Base-by-base conservation (phyloP, 805 yeast species). In the Sugiyamaella smithiae region DNA sequence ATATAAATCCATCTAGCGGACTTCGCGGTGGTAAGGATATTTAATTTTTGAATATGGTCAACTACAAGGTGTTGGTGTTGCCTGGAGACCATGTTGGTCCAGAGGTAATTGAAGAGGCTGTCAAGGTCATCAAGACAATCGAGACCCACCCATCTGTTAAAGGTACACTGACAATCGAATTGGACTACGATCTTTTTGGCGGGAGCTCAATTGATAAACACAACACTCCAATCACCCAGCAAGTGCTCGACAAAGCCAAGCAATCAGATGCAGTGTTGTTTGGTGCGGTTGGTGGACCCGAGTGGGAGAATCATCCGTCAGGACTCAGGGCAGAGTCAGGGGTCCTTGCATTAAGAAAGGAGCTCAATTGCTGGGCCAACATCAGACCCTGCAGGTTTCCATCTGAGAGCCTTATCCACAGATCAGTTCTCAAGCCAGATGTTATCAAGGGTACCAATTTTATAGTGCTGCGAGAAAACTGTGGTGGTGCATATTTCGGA, bases 241-340 rank as follows among this genome's bases (percentile, higher is more conserved):
- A 77, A 49, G 78, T 96, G 1, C 74, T 90, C 43, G 84, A 71
- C 42, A 88, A 95, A 8, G 78, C 97, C 23, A 88, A 86, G 68
- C 70, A 71, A 33, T 83, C 97, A 0, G 95, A 89, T 65, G 98
- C 97, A 16, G 95, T 90, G 12, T 72, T 90, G 56, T 75, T 90
- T 51, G 98, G 98, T 58, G 96, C 98, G 5, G 98, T 90, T 31
- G 98, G 98, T 56, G 98, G 98, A 32, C 98, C 98, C 54, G 90
- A 91, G 72, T 90, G 98, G 98, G 97, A 97, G 31, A 86, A 97
- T 23, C 97, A 96, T 45, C 64, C 77, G 12, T 24, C 95, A 20
- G 95, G 95, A 42, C 97, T 89, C 40, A 82, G 98, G 73, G 98
- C 98, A 45, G 98, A 90, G 68, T 97, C 88, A 70, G 98, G 97